Conservation (phyloP, 2,329 filamentous ascomycete species). For the Penicillium sp. region DNA sequence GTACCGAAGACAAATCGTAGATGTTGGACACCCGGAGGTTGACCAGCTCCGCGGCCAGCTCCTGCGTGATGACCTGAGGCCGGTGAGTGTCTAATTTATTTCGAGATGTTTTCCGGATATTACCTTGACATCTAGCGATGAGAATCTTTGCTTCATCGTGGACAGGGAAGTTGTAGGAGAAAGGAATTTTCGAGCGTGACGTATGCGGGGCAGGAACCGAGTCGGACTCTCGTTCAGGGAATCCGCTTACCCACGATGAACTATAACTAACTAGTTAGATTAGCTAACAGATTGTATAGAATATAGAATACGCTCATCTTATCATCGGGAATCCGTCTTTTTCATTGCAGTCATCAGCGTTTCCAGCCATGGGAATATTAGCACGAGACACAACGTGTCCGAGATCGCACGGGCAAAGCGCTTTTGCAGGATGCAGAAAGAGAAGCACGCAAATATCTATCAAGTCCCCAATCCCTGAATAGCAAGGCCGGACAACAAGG, state of each 20-base stretch:
- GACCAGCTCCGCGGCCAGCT: conserved; percentile 72
- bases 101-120: neutral
- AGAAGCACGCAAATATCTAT: conserved; percentile 24
- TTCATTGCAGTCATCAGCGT: conserved; percentile 21
- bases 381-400: conserved; percentile 12
- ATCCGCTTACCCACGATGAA: conserved; percentile 5
- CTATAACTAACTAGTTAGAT: neutral
- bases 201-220: conserved; percentile 35
- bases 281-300: too few species aligned
- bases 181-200: conserved; percentile 31
- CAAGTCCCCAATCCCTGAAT: conserved; percentile 12
- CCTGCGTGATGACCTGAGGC: conserved; percentile 82
- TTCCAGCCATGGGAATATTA: conserved; percentile 15
- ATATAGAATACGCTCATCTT: neutral
- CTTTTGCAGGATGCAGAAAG: conserved; percentile 21
- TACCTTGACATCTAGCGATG: conserved; percentile 55
- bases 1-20: conserved; percentile 83
- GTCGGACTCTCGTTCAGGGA: conserved; percentile 15
- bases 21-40: conserved; percentile 83
- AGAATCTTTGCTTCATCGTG: conserved; percentile 56
- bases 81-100: conserved; percentile 8
- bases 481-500: conserved; percentile 15
- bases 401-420: conserved; percentile 5
- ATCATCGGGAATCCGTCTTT: neutral
- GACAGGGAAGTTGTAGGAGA: conserved; percentile 13